Percentiles rank a stretch among this genome's conserved stretches.
Conservation (phyloP, 1,284 basidiomycete genomes). For the Ceratobasidium sp. region DNA sequence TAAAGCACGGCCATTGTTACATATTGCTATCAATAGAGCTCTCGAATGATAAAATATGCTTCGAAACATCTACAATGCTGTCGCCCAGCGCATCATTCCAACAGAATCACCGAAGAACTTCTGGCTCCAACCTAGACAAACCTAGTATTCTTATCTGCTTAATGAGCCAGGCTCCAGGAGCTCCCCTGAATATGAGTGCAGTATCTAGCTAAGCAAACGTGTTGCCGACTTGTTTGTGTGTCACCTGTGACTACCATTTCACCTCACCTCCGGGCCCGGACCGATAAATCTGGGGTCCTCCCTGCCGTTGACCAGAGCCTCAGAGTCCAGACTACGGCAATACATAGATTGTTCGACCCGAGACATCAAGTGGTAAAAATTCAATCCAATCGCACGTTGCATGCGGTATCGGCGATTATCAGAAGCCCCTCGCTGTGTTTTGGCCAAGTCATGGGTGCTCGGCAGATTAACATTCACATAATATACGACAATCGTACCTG, state of each 20-base stretch:
- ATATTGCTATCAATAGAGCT: no score
- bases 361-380: constrained; percentile 12
- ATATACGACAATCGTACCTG: constrained; percentile 1
- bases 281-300: constrained; percentile 6
- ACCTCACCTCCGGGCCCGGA: constrained; percentile 29
- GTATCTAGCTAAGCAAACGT: no score
- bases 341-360: neutral
- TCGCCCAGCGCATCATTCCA: no score
- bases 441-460: neutral
- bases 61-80: no score
- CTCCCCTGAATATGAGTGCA: no score
- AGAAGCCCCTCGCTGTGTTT: constrained; percentile 1
- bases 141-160: no score
- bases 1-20: no score
- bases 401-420: constrained; percentile 8
- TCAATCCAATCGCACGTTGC: neutral
- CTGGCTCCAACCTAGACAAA: no score
- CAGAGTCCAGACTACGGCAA: neutral
- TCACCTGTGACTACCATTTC: constrained; percentile 32
- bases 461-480: neutral
- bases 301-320: neutral
- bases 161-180: no score
- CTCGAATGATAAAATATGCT: no score
- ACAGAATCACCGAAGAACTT: no score
- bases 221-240: neutral